Percentiles rank a stretch among this genome's conserved stretches.
Conservation (phyloP, 2,329 filamentous ascomycete genomes). For the Arthrinium phaeospermum region DNA sequence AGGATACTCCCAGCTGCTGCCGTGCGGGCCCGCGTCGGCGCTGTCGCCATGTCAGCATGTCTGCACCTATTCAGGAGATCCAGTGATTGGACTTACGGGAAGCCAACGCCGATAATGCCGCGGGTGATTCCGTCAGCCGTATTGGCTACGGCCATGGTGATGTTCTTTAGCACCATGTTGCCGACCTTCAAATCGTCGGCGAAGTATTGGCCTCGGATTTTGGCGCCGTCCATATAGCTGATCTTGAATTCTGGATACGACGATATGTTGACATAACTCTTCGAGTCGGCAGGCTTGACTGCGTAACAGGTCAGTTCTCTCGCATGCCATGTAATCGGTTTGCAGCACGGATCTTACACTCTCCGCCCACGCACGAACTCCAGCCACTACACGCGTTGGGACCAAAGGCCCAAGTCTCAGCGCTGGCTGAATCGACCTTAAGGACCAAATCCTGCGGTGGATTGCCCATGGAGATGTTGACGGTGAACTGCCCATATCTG, state of each 20-base stretch:
- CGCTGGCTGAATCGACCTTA: slow-evolving; percentile 20
- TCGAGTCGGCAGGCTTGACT: slow-evolving; percentile 6
- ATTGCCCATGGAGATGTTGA: slow-evolving; percentile 20
- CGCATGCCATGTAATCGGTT: neutral
- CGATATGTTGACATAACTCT: slow-evolving; percentile 6
- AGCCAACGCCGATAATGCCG: slow-evolving; percentile 20
- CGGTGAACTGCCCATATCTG: slow-evolving; percentile 12
- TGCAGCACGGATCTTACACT: neutral
- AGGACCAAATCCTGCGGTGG: slow-evolving; percentile 18
- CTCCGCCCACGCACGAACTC: slow-evolving; percentile 11
- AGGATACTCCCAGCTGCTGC: slow-evolving; percentile 17
- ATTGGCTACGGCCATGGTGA: slow-evolving; percentile 30
- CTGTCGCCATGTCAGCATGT: neutral
- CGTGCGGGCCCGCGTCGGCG: neutral
- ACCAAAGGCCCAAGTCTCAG: slow-evolving; percentile 18
- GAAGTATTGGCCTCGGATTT: slow-evolving; percentile 18
- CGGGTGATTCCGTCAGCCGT: slow-evolving; percentile 21
- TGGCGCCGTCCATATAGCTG: slow-evolving; percentile 13
- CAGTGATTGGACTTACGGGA: neutral
- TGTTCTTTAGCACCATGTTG: slow-evolving; percentile 25
- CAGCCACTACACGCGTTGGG: neutral
- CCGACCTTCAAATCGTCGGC: slow-evolving; percentile 18
- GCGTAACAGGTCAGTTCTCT: neutral
- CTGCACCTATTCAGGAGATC: neutral
- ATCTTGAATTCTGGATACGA: slow-evolving; percentile 17